Conservation (phyloP, 768 basidiomycete species). For the Pleurotus cornucopiae region DNA sequence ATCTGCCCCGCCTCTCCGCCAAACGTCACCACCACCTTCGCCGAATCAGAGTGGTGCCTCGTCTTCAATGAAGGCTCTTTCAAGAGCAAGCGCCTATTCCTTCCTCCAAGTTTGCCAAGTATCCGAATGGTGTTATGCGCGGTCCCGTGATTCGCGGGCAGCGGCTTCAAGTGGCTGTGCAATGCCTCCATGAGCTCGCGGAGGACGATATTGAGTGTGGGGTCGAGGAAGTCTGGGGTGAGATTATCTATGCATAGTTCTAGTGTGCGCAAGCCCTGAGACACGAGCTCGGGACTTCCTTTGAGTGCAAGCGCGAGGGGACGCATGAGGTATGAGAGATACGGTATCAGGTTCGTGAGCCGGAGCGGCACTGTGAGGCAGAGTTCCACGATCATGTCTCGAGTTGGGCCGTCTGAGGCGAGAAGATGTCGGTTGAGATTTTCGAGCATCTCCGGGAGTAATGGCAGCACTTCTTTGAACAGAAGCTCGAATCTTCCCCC, state of each 20-base stretch:
- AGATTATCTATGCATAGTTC: slow-evolving; percentile 99
- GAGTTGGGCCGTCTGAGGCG: slow-evolving; percentile 73
- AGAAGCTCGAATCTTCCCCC: slow-evolving; percentile 91
- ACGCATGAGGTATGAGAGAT: slow-evolving; percentile 93
- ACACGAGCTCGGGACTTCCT: slow-evolving; percentile 84
- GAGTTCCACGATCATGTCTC: slow-evolving; percentile 95
- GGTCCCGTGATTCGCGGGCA: slow-evolving; percentile 84
- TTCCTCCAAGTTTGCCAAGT: slow-evolving; percentile 91
- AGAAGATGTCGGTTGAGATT: slow-evolving; percentile 87
- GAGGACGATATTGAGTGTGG: slow-evolving; percentile 88
- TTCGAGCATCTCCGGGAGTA: slow-evolving; percentile 96
- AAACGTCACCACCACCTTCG: slow-evolving; percentile 72
- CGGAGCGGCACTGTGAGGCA: slow-evolving; percentile 96
- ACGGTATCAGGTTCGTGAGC: slow-evolving; percentile 91
- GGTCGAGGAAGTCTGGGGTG: slow-evolving; percentile 96
- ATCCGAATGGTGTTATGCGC: slow-evolving; percentile 95
- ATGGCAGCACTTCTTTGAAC: slow-evolving; percentile 93
- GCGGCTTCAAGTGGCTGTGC: slow-evolving; percentile 84
- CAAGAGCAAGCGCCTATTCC: slow-evolving; percentile 83
- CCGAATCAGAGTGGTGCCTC: slow-evolving; percentile 63
- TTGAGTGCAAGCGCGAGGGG: slow-evolving; percentile 89
- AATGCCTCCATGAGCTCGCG: slow-evolving; percentile 94
- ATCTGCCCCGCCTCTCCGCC: slow-evolving; percentile 60
- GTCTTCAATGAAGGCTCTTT: slow-evolving; percentile 77
- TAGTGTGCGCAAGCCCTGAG: slow-evolving; percentile 92